Evolutionary conservation across 129 eudicot genomes (phyloP).

Genomic region (Kitagawia praeruptora): DNA sequence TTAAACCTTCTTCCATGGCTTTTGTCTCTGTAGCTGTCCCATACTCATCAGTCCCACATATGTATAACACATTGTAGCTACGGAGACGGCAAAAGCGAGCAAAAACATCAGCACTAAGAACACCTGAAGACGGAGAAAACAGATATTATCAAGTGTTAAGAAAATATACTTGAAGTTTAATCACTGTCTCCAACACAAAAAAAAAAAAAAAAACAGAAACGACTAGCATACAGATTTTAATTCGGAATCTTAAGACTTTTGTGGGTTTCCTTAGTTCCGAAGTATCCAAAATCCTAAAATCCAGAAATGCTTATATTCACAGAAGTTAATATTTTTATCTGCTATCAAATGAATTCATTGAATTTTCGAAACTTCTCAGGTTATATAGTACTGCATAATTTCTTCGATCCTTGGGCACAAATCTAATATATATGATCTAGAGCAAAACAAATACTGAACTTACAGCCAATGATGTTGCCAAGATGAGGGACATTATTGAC

Average conservation of each 20-base stretch:
- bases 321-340: neutral
- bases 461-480: conserved; percentile 14
- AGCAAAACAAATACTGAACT: neutral
- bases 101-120: conserved; percentile 30
- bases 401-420: neutral
- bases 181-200: neutral
- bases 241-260: neutral
- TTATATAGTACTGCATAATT: neutral
- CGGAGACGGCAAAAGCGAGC: conserved; percentile 30
- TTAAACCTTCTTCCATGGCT: conserved; percentile 26
- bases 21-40: conserved; percentile 34
- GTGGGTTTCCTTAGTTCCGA: neutral
- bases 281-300: no score
- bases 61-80: conserved; percentile 24
- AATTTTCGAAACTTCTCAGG: neutral
- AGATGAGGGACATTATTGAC: conserved; percentile 10
- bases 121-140: conserved; percentile 13
- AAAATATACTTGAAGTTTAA: no score
- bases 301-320: neutral
- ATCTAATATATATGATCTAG: neutral
- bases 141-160: neutral
- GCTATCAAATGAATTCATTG: neutral
- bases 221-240: neutral
- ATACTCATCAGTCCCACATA: conserved; percentile 35
- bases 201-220: neutral